Percentiles rank a stretch among this genome's conserved stretches.
phyloP scores from a whole-genome alignment of 2,329 filamentous ascomycete genomes.

The Diaporthe capsici region DNA sequence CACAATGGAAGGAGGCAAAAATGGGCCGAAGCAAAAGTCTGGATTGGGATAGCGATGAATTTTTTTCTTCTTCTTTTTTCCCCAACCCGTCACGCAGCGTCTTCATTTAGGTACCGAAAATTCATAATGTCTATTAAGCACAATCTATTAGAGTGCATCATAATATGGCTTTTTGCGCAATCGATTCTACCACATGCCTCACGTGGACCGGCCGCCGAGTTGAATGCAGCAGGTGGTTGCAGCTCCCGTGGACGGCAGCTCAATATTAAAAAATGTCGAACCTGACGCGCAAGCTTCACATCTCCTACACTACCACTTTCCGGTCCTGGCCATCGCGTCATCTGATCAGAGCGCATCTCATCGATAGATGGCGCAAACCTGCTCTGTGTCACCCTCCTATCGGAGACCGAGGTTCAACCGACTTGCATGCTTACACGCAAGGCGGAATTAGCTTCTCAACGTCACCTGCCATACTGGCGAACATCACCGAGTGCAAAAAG shows the following conservation, averaged over 20 bases:
- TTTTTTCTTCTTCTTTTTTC: neutral
- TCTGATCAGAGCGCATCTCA: neutral
- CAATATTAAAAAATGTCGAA: neutral
- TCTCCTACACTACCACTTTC: conserved; percentile 12
- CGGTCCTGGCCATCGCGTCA: conserved; percentile 6
- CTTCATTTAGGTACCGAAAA: conserved; percentile 16
- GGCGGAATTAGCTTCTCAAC: neutral
- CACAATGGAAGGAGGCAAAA: conserved; percentile 15
- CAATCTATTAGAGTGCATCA: neutral
- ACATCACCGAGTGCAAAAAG: neutral
- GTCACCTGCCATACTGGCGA: neutral
- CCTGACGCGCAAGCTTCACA: neutral
- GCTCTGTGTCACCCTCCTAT: neutral
- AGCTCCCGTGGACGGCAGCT: neutral
- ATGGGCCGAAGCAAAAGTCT: conserved; percentile 15
- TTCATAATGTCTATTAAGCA: conserved; percentile 22
- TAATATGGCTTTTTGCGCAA: neutral
- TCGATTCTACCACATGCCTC: neutral
- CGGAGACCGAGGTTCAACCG: conserved; percentile 4
- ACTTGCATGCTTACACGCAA: neutral
- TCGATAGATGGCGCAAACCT: neutral
- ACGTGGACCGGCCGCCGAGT: neutral
- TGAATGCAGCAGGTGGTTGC: neutral
- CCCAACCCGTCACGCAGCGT: neutral
- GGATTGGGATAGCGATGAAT: neutral